phyloP scores from a whole-genome alignment of 805 yeast genomes.

The Monosporozyma solicola region DNA sequence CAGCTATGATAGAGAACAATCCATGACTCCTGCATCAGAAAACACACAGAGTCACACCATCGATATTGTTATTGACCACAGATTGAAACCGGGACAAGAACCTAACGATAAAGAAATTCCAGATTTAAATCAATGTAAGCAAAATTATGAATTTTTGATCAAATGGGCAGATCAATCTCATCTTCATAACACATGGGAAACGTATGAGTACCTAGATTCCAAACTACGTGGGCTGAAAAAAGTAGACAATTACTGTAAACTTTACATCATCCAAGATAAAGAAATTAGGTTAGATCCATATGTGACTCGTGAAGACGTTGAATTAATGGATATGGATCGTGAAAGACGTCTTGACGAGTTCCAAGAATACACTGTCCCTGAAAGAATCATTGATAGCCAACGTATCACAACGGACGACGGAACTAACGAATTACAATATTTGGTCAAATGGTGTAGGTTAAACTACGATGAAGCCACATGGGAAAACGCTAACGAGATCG shows the following conservation, averaged over 20 bases:
- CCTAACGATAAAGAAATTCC: conserved; percentile 26
- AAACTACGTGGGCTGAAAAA: conserved; percentile 65
- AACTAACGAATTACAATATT: conserved; percentile 61
- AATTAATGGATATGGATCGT: conserved; percentile 83
- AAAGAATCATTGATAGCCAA: conserved; percentile 80
- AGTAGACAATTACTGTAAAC: conserved; percentile 83
- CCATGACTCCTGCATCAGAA: conserved; percentile 22
- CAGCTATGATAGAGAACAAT: conserved; percentile 14
- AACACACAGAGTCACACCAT: conserved; percentile 30
- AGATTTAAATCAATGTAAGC: conserved; percentile 45
- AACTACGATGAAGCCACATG: conserved; percentile 95
- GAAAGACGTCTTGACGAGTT: conserved; percentile 79
- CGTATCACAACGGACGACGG: conserved; percentile 51
- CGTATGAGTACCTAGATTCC: conserved; percentile 41
- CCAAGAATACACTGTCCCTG: conserved; percentile 77
- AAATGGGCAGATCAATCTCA: conserved; percentile 89
- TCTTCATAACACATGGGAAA: conserved; percentile 92
- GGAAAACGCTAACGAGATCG: conserved; percentile 89
- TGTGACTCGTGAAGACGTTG: conserved; percentile 86
- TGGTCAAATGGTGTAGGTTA: conserved; percentile 88
- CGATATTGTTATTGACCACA: conserved; percentile 24
- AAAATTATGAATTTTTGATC: conserved; percentile 50
- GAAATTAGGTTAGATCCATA: conserved; percentile 70
- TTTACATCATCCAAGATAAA: conserved; percentile 60
- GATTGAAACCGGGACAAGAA: conserved; percentile 19